Base-by-base conservation (phyloP, 2,329 filamentous ascomycete genomes). In the Penicillium brevicompactum region DNA sequence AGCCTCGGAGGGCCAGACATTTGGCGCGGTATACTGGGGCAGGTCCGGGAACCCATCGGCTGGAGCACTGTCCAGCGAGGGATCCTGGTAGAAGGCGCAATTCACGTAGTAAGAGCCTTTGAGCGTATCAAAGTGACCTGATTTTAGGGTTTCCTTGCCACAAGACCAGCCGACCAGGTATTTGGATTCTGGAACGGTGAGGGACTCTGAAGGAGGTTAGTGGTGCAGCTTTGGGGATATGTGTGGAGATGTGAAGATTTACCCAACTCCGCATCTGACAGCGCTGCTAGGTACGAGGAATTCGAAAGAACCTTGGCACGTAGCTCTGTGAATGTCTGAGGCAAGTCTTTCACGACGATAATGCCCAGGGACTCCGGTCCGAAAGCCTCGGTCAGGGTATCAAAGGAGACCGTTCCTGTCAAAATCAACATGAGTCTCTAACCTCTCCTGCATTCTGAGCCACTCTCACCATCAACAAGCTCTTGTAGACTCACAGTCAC, bases 331-430 rank as follows among this genome's bases (percentile, higher is more conserved):
- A 96, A 99, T 49, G 85, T 80, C 5, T 81, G 59, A 0, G 92
- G 90, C 0, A 97, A 84, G 70, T 92, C 90, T 70, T 89, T 91
- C 46, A 99, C 92, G n/a, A 97, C 79, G 52, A 99, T 87, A 49
- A 99, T 96, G 0, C 94, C 94, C 11, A 97, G 80, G 2, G 92
- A 96, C 24, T 90, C 86, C 1, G 92, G 91, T 0, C 94, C 94
- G 70, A 99, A 97, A 0, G 94, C 94, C 64, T 88, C 70, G 31
- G 76, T 74, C 11, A 81, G 70, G 9, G 73, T 75, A 16, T 74
- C 68, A 57, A 78, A 78, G 6, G 77, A 72, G 43, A 81, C 69
- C 5, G 70, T 64, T 46, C 73, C 76, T 73, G 49, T 13, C 14
- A 30, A 7, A 2, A 7, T 63, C 38, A 65, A 45, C 16, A 42